Percentiles rank a stretch among this genome's conserved stretches.
Evolutionary conservation across 371 early-diverging fungal species (phyloP).

Genomic region (Vairimorpha apis): DNA sequence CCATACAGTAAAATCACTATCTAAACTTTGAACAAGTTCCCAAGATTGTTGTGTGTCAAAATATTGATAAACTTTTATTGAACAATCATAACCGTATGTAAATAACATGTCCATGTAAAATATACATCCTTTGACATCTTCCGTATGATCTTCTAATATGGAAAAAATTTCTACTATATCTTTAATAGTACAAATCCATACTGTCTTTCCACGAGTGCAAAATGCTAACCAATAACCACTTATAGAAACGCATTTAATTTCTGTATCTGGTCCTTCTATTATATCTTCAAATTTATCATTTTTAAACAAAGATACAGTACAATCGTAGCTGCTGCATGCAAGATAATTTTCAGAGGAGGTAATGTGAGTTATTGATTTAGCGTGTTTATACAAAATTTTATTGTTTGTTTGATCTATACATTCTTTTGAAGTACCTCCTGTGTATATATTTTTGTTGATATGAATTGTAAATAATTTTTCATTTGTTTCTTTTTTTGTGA

Average conservation of each 20-base stretch:
- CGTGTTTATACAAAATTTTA: slow-evolving; percentile 15
- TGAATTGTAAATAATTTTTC: slow-evolving; percentile 33
- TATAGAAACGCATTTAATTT: slow-evolving; percentile 52
- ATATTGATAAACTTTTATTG: slow-evolving; percentile 54
- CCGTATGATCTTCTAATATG: slow-evolving; percentile 59
- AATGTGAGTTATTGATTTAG: slow-evolving; percentile 41
- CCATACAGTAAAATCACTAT: slow-evolving; percentile 50
- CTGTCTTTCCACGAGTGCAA: slow-evolving; percentile 53
- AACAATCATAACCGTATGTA: slow-evolving; percentile 57
- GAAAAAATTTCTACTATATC: slow-evolving; percentile 47
- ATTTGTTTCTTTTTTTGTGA: not conserved
- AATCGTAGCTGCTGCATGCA: slow-evolving; percentile 41
- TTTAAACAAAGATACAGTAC: slow-evolving; percentile 38
- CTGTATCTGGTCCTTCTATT: slow-evolving; percentile 62
- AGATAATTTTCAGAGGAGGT: slow-evolving; percentile 7
- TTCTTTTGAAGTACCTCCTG: slow-evolving; percentile 22
- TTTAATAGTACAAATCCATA: slow-evolving; percentile 48
- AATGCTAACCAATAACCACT: slow-evolving; percentile 39
- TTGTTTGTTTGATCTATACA: slow-evolving; percentile 9
- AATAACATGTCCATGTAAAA: slow-evolving; percentile 41
- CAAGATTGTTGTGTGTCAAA: slow-evolving; percentile 34
- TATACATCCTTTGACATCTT: slow-evolving; percentile 58
- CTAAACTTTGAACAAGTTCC: slow-evolving; percentile 50
- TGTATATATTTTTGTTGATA: slow-evolving; percentile 18
- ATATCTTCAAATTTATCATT: slow-evolving; percentile 38